Percentiles rank a stretch among this genome's conserved stretches.
phyloP scores from a whole-genome alignment of 768 basidiomycete species.

The Lentinula guzmanii region DNA sequence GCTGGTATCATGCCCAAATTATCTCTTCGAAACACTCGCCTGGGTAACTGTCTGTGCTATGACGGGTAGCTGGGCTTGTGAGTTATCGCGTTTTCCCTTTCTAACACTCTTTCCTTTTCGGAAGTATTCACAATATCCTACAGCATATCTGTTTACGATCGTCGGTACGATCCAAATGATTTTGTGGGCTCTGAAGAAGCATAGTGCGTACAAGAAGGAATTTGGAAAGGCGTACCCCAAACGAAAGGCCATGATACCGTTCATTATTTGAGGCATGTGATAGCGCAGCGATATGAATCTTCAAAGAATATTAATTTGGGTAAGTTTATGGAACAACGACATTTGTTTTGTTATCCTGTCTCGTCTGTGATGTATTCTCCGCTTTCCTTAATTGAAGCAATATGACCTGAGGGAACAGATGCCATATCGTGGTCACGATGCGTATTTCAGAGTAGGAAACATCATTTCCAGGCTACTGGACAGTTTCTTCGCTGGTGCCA shows the following conservation, averaged over 20 bases:
- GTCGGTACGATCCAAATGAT: conserved; percentile 67
- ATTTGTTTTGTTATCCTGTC: too few relatives aligned
- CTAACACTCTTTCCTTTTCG: neutral
- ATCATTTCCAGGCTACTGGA: too few relatives aligned
- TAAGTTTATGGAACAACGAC: too few relatives aligned
- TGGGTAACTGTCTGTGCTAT: conserved; percentile 71
- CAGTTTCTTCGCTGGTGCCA: too few relatives aligned
- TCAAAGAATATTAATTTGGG: too few relatives aligned
- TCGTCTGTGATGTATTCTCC: too few relatives aligned
- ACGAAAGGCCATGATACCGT: conserved; percentile 79
- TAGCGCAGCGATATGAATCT: too few relatives aligned
- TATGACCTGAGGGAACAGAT: too few relatives aligned
- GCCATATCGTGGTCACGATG: too few relatives aligned
- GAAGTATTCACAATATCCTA: neutral
- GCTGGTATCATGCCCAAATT: conserved; percentile 87
- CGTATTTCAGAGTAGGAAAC: too few relatives aligned
- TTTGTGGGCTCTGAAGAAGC: conserved; percentile 89
- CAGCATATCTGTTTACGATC: conserved; percentile 61
- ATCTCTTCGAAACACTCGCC: conserved; percentile 81
- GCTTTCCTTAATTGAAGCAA: too few relatives aligned
- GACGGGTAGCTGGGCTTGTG: conserved; percentile 74
- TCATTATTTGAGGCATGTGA: conserved; percentile 36
- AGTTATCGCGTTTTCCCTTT: conserved; percentile 18
- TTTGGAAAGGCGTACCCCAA: conserved; percentile 83
- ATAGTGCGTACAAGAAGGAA: conserved; percentile 84